Percentiles rank a stretch among this genome's conserved stretches.
Evolutionary conservation across 2,329 filamentous ascomycete species (phyloP).

Genomic region (Botrytis medusae): DNA sequence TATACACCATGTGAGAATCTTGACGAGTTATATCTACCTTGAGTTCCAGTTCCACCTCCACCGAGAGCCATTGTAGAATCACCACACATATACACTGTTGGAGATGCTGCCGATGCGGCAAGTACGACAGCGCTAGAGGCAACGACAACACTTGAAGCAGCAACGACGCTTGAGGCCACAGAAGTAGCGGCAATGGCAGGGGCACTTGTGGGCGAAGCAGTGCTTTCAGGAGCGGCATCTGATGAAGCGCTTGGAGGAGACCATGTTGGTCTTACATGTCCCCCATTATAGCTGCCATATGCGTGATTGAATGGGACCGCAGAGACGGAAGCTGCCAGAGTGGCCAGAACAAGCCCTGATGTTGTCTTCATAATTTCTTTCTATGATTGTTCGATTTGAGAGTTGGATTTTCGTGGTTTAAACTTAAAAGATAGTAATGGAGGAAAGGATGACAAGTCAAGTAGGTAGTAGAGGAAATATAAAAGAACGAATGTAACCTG

Average conservation of each 20-base stretch:
- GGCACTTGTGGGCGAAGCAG: not conserved
- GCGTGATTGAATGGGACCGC: constrained; percentile 9
- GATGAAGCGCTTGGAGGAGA: not conserved
- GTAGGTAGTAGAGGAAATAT: not conserved
- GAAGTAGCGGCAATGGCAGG: not conserved
- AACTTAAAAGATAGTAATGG: not conserved
- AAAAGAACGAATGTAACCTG: constrained; percentile 10
- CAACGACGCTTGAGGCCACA: not conserved
- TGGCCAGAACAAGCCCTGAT: constrained; percentile 1
- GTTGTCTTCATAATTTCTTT: constrained; percentile 8
- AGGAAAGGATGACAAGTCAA: not conserved
- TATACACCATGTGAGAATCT: not conserved
- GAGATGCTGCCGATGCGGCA: constrained; percentile 11
- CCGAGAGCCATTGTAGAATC: constrained; percentile 62
- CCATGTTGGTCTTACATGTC: not conserved
- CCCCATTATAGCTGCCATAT: not conserved
- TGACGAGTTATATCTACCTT: constrained; percentile 39
- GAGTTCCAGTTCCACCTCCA: constrained; percentile 46
- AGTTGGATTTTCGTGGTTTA: not conserved
- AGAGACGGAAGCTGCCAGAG: not conserved
- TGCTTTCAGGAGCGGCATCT: not conserved
- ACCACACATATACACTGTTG: constrained; percentile 56
- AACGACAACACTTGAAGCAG: not conserved
- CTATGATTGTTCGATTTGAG: not conserved
- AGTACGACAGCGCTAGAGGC: not conserved